Evolutionary conservation across 306 rosid genomes (phyloP), one percentile per base, ranked within the genome.

Genomic region (Begonia masoniana): DNA sequence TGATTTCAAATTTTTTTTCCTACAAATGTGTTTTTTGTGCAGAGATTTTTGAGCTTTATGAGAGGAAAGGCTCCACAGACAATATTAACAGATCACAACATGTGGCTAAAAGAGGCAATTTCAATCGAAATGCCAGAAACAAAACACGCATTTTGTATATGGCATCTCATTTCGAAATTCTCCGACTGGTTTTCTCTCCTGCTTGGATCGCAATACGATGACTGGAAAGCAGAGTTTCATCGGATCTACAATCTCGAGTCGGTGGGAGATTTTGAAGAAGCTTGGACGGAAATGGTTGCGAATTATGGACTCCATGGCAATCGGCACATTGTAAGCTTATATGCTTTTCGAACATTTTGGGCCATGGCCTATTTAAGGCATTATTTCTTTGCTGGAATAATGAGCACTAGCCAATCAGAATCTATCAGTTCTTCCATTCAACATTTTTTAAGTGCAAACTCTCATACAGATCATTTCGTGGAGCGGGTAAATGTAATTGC

Each of bases 81-180:
- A 35, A 64, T 81, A 62, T 66, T 78, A 68, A 87, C 89, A 11
- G 96, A 87, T 71, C 94, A 87, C 56, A 87, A 81, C 73, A 74
- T 71, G 59, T 87, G 96, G 96, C 89, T 83, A 66, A 87, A 87
- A 74, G 96, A 81, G 61, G 87, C 94, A 59, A 72, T 87, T 62
- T 76, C 82, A 56, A 72, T 62, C 42, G 89, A 72, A 75, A 63
- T 80, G 82, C 84, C 87, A 39, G 82, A 74, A 60, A 76, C 82
- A 16, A 78, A 74, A 53, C 89, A 83, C 17, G 89, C 84, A 64
- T 87, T 87, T 70, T 83, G 94, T 74, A 70, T 83, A 63, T 87
- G 89, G 94, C 84, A 83, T 62, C 78, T 87, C 43, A 62, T 80
- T 56, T 75, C 86, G 3, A 87, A 81, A 68, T 87, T 87, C 74